Conservation (phyloP, 2,329 filamentous ascomycete genomes). For the Corynespora cassiicola region DNA sequence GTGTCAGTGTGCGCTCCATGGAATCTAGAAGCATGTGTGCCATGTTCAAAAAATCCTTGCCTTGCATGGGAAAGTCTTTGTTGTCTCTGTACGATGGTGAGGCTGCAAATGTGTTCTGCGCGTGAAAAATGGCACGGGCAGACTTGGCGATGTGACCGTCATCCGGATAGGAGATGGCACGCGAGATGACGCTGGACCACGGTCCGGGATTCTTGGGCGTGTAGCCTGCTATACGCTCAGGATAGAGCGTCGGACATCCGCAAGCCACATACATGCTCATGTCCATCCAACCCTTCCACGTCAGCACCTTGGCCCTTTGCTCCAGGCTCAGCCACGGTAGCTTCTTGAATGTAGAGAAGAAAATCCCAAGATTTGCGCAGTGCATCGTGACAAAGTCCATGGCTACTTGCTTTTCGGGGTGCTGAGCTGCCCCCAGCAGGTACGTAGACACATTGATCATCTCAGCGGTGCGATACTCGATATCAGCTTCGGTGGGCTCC, state of each 20-base stretch:
- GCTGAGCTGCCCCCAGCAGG: slow-evolving; percentile 64
- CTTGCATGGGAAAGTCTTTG: slow-evolving; percentile 54
- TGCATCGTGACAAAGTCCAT: slow-evolving; percentile 85
- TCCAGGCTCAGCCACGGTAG: slow-evolving; percentile 65
- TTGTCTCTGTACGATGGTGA: too few species aligned
- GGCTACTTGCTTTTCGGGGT: slow-evolving; percentile 59
- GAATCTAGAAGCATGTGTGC: slow-evolving; percentile 66
- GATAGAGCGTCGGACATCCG: slow-evolving; percentile 10
- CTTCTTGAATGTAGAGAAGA: slow-evolving; percentile 66
- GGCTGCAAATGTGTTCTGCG: too few species aligned
- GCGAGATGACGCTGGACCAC: slow-evolving; percentile 5
- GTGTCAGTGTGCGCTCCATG: slow-evolving; percentile 53
- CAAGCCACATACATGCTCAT: slow-evolving; percentile 11
- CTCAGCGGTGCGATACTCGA: slow-evolving; percentile 62
- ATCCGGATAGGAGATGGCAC: slow-evolving; percentile 54
- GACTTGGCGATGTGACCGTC: slow-evolving; percentile 83
- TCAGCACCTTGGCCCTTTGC: slow-evolving; percentile 71
- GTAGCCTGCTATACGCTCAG: slow-evolving; percentile 8
- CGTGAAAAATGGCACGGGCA: too few species aligned
- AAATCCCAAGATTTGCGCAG: slow-evolving; percentile 74
- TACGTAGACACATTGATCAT: slow-evolving; percentile 71
- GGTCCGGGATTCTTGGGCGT: slow-evolving; percentile 1
- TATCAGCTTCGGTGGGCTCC: slow-evolving; percentile 53
- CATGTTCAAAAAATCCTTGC: slow-evolving; percentile 63
- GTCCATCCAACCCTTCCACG: slow-evolving; percentile 67